Evolutionary conservation across 2,329 filamentous ascomycete genomes (phyloP).

Genomic region (Talaromyces sp.): DNA sequence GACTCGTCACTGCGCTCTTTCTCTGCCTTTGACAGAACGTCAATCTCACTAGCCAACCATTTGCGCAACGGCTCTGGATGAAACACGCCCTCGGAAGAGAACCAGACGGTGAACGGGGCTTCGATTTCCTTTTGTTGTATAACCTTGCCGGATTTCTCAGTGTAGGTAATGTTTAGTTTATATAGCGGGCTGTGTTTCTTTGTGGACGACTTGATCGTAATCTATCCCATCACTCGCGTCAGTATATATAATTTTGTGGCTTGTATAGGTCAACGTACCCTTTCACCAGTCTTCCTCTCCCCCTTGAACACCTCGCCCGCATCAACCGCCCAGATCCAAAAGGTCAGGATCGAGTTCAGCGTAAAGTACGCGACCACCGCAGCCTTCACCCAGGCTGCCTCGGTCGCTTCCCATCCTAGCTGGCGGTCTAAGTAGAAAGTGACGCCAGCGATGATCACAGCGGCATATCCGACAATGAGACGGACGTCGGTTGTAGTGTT

Average conservation of each 20-base stretch:
- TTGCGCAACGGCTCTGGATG: constrained; percentile 57
- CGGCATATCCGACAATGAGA: constrained; percentile 74
- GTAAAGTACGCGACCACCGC: constrained; percentile 76
- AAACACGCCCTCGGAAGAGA: constrained; percentile 53
- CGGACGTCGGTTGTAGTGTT: constrained; percentile 77
- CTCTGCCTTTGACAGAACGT: constrained; percentile 48
- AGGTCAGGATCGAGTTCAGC: constrained; percentile 71
- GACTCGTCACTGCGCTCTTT: constrained; percentile 22
- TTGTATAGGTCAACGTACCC: constrained; percentile 37
- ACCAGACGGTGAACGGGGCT: constrained; percentile 58
- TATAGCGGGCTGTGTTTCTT: constrained; percentile 82
- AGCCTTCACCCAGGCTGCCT: constrained; percentile 65
- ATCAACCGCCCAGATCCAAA: constrained; percentile 83
- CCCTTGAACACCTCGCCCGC: constrained; percentile 78
- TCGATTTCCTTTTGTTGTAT: constrained; percentile 46
- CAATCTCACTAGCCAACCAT: constrained; percentile 56
- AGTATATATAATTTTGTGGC: neutral
- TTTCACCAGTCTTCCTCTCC: constrained; percentile 61
- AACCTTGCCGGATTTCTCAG: constrained; percentile 33
- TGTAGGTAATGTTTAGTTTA: constrained; percentile 59
- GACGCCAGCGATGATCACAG: constrained; percentile 72
- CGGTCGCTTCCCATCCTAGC: constrained; percentile 81
- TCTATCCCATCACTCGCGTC: constrained; percentile 39
- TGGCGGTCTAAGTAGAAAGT: constrained; percentile 92
- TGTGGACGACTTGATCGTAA: constrained; percentile 66